phyloP scores from a whole-genome alignment of 768 basidiomycete genomes.

The Xerocomus potaroensis region DNA sequence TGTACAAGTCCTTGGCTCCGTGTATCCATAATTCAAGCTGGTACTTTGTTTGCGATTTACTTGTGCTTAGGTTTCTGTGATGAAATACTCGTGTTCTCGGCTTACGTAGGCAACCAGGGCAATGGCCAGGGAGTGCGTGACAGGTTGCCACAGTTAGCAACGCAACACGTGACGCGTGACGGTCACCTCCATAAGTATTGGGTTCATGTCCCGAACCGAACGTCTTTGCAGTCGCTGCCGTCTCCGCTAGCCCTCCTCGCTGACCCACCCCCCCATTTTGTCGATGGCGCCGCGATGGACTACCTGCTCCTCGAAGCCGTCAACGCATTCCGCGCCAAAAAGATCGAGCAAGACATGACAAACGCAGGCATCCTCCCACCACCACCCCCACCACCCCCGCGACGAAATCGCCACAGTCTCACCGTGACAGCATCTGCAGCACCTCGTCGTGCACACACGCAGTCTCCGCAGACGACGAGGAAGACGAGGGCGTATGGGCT shows the following conservation, averaged over 20 bases:
- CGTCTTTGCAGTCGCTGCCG: too few relatives aligned
- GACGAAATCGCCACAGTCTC: slow-evolving; percentile 27
- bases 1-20: too few relatives aligned
- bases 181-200: too few relatives aligned
- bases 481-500: slow-evolving; percentile 64
- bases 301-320: slow-evolving; percentile 85
- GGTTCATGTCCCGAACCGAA: too few relatives aligned
- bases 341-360: slow-evolving; percentile 73
- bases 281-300: slow-evolving; percentile 72
- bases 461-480: slow-evolving; percentile 35
- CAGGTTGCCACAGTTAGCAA: too few relatives aligned
- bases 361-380: slow-evolving; percentile 69
- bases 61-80: too few relatives aligned
- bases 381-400: slow-evolving; percentile 40
- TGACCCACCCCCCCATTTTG: slow-evolving; percentile 55
- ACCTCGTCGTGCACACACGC: slow-evolving; percentile 15
- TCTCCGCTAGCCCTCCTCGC: slow-evolving; percentile 55
- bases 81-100: too few relatives aligned
- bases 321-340: slow-evolving; percentile 62
- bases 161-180: too few relatives aligned
- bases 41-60: too few relatives aligned
- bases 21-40: too few relatives aligned
- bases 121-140: too few relatives aligned
- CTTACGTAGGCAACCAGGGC: too few relatives aligned
- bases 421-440: slow-evolving; percentile 36